Base-by-base conservation (phyloP, 768 basidiomycete genomes). In the Hydnomerulius pinastri region DNA sequence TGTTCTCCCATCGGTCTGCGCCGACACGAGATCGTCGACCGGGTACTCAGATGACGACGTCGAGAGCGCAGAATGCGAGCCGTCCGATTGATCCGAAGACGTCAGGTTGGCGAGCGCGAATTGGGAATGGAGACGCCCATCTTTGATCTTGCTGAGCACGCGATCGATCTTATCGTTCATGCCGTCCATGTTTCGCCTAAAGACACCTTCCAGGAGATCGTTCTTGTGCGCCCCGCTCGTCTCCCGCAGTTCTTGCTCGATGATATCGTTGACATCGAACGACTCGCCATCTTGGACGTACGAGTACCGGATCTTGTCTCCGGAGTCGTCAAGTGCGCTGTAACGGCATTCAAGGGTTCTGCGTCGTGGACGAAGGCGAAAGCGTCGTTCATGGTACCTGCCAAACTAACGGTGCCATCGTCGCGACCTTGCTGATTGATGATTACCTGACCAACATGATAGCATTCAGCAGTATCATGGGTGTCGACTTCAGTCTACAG, bases 201-300 rank as follows among this genome's bases (percentile, higher is more conserved):
- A 73, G 4, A 86, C 83, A 17, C 83, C 83, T 61, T 87, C 83
- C 32, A 92, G 68, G 17, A 92, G 70, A 58, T 92, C 90, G 33
- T 74, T 76, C 62, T 77, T 75, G 25, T 73, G 67, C 12, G 60
- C 41, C 13, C 61, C 62, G 32, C 67, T 70, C 32, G 73, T 73
- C 24, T 79, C 82, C n/a, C 81, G 73, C 78, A 90, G 88, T 59
- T 96, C 96, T 68, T 90, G 83, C 63, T 95, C 92, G 40, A 98
- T 80, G 43, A 97, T 86, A 55, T 96, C 88, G 60, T 90, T 93
- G 65, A 98, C 92, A 66, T 98, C 96, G 61, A 86, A 89, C 0
- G 87, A 88, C 71, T 91, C 91, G 2, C 94, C 96, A 54, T 94
- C 92, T 54, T 92, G 86, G 35, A 98, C 88, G 65, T 92, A 98